Conservation (phyloP, 1,139 yeast species). For the Yamadazyma sp. region DNA sequence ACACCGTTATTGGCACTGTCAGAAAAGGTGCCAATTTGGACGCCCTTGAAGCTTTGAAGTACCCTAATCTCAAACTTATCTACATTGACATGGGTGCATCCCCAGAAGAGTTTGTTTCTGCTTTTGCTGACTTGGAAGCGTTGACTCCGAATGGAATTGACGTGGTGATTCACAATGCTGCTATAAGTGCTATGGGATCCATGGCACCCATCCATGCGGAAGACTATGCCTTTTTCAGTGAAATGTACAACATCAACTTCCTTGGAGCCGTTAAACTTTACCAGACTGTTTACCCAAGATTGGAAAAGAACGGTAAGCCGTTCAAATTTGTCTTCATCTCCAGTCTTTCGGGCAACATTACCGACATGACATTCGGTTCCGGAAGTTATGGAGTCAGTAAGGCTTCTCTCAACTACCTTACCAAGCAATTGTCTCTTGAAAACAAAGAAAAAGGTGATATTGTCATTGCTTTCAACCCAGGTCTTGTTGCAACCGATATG, state of each 20-base stretch:
- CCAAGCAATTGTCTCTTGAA: conserved; percentile 4
- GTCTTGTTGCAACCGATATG: conserved; percentile 8
- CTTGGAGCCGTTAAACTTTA: conserved; percentile 23
- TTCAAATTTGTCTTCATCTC: conserved; percentile 28
- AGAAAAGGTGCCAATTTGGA: conserved; percentile 5
- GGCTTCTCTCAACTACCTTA: conserved; percentile 4
- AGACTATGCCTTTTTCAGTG: conserved; percentile 25
- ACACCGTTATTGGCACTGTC: conserved; percentile 6
- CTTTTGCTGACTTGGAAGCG: conserved; percentile 4
- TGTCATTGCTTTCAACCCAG: conserved; percentile 48
- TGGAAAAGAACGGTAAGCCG: conserved; percentile 15
- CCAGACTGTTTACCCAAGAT: conserved; percentile 23
- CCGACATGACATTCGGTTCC: conserved; percentile 1
- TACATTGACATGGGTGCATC: conserved; percentile 2
- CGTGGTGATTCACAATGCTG: conserved; percentile 9
- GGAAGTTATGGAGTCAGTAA: conserved; percentile 4
- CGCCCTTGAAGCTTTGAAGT: conserved; percentile 1
- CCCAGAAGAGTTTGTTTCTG: conserved; percentile 1
- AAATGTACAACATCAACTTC: too few relatives aligned
- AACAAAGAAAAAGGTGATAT: conserved; percentile 30
- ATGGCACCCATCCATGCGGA: not conserved
- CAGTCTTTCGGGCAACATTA: conserved; percentile 23
- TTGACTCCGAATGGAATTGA: conserved; percentile 6
- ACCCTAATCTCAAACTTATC: conserved; percentile 5
- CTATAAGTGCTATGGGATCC: not conserved